Conservation (phyloP, 768 basidiomycete species). For the Trametes cubensis region DNA sequence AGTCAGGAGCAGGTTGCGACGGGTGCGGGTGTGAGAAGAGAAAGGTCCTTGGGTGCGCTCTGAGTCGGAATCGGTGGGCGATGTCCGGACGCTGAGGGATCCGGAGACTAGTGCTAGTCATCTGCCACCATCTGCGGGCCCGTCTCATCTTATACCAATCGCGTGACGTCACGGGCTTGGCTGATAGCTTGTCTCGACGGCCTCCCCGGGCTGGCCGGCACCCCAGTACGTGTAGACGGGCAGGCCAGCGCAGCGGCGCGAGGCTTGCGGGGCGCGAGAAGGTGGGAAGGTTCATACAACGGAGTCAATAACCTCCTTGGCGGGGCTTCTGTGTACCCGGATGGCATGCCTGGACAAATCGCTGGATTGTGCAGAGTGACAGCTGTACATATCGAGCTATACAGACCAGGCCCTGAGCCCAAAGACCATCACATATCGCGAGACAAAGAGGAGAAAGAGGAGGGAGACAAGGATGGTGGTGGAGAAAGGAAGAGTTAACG, state of each 20-base stretch:
- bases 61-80: neutral
- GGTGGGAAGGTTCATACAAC: constrained; percentile 8
- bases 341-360: too few species aligned
- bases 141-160: constrained; percentile 21
- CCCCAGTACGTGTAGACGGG: neutral
- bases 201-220: constrained; percentile 2
- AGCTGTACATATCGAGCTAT: too few species aligned
- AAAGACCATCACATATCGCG: neutral
- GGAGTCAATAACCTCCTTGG: neutral
- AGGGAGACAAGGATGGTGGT: neutral
- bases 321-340: neutral
- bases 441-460: constrained; percentile 5
- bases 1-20: constrained; percentile 48
- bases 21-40: constrained; percentile 20
- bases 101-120: constrained; percentile 12
- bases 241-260: neutral
- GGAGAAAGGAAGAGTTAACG: constrained; percentile 15
- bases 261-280: neutral
- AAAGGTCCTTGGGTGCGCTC: constrained; percentile 13
- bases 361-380: too few species aligned
- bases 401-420: too few species aligned
- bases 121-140: constrained; percentile 9
- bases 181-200: constrained; percentile 18
- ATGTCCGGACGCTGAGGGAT: constrained; percentile 8
- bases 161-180: constrained; percentile 25